Evolutionary conservation across 1,284 basidiomycete species (phyloP).

Genomic region (Volvariella surrecta): DNA sequence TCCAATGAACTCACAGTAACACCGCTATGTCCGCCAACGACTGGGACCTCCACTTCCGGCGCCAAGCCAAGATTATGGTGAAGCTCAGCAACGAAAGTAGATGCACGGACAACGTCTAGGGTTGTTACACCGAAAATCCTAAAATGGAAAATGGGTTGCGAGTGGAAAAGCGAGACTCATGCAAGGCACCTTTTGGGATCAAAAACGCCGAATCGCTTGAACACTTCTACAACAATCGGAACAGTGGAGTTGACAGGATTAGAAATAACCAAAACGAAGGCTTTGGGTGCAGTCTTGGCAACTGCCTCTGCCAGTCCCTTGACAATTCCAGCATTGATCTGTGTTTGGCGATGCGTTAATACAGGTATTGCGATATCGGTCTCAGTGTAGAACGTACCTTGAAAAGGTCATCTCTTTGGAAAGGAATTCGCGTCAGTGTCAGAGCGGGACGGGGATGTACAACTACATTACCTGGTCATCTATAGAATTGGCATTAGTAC

Average conservation of each 20-base stretch:
- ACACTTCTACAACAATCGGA: constrained; percentile 91
- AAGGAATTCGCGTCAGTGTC: constrained; percentile 10
- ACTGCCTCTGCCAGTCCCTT: constrained; percentile 88
- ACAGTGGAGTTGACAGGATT: constrained; percentile 98
- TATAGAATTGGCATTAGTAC: constrained; percentile 19
- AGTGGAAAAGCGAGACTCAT: background rate
- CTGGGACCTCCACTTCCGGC: constrained; percentile 74
- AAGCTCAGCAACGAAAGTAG: constrained; percentile 88
- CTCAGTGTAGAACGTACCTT: constrained; percentile 42
- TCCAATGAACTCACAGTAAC: constrained; percentile 54
- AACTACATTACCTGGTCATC: constrained; percentile 61
- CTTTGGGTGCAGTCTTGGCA: constrained; percentile 82
- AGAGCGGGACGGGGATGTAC: constrained; percentile 5
- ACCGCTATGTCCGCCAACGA: constrained; percentile 95
- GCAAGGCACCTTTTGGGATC: constrained; percentile 75
- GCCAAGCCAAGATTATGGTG: constrained; percentile 57
- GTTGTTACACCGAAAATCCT: constrained; percentile 98
- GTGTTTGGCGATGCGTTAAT: constrained; percentile 8
- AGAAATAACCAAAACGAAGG: constrained; percentile 92
- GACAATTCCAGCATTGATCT: constrained; percentile 98
- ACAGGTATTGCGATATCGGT: constrained; percentile 3
- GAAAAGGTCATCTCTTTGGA: constrained; percentile 81
- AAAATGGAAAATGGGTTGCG: constrained; percentile 1
- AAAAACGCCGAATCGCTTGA: constrained; percentile 89
- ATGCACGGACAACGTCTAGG: constrained; percentile 94